phyloP scores from a whole-genome alignment of 305 asterid species.

The Striga hermonthica region DNA sequence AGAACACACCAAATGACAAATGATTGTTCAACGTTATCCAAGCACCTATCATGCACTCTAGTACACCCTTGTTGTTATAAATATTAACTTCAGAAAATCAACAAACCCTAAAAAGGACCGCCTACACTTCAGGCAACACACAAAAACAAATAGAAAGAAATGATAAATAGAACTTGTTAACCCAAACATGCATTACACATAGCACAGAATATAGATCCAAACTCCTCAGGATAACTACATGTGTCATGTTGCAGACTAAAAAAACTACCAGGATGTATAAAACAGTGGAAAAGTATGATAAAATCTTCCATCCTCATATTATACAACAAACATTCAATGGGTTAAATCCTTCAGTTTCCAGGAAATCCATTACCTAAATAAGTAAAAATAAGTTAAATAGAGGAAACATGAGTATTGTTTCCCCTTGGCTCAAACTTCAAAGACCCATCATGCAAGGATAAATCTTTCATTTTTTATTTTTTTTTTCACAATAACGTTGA shows the following conservation, averaged over 20 bases:
- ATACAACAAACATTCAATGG: constrained; percentile 3
- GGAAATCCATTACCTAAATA: neutral
- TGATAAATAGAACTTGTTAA: neutral
- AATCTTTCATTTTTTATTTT: constrained; percentile 2
- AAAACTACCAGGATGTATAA: neutral
- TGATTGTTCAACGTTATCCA: constrained; percentile 1
- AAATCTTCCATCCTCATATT: neutral
- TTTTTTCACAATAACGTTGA: constrained; percentile 1
- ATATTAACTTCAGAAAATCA: constrained; percentile 16
- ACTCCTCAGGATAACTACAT: constrained; percentile 9
- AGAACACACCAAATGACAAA: constrained; percentile 19
- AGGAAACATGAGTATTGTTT: neutral
- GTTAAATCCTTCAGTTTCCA: constrained; percentile 1
- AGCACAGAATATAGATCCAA: constrained; percentile 2
- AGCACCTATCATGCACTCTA: constrained; percentile 16
- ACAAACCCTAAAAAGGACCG: constrained; percentile 15
- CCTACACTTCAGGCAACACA: neutral
- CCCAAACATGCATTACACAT: constrained; percentile 1
- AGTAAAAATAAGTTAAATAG: too few relatives aligned
- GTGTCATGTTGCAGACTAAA: constrained; percentile 6
- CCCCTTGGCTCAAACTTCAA: neutral
- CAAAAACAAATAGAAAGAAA: neutral
- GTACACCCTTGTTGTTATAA: neutral
- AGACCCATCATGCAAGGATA: neutral
- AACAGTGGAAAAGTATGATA: constrained; percentile 18